A percentile compares a stretch with the other conserved stretches of the same genome.
Evolutionary conservation across 2,329 filamentous ascomycete species (phyloP).

Genomic region (Colletotrichum phormii): DNA sequence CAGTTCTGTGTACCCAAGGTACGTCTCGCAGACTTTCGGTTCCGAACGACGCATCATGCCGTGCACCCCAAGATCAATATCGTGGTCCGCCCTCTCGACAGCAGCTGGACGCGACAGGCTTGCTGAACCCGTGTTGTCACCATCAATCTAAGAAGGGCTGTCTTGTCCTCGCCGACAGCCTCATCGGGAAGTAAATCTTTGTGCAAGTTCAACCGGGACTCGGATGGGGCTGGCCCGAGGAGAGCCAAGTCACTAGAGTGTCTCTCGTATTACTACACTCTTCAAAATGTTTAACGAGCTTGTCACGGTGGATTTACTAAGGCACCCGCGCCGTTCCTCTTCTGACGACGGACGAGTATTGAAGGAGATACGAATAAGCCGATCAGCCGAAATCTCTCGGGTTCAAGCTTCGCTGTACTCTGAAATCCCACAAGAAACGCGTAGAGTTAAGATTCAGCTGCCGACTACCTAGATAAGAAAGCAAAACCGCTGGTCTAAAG

Average conservation of each 20-base stretch:
- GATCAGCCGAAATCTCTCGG: background rate
- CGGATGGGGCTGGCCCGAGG: background rate
- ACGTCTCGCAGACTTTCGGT: background rate
- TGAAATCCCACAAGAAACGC: background rate
- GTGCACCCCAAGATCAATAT: constrained; percentile 18
- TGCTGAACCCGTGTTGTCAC: background rate
- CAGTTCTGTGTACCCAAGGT: background rate
- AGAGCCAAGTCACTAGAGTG: background rate
- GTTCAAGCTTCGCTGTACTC: background rate
- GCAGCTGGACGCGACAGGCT: background rate
- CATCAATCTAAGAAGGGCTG: background rate
- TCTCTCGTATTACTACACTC: background rate
- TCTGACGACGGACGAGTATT: background rate
- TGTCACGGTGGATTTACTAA: background rate
- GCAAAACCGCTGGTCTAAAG: background rate
- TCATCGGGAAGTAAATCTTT: background rate
- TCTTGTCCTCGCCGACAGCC: background rate
- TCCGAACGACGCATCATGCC: constrained; percentile 9
- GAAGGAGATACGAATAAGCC: background rate
- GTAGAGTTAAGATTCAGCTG: background rate
- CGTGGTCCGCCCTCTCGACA: background rate
- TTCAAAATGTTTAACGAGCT: background rate
- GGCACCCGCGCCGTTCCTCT: background rate
- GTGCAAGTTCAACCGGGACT: background rate
- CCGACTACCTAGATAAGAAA: background rate